Evolutionary conservation across 805 yeast genomes (phyloP).

Genomic region (Candida rishiriensis): DNA sequence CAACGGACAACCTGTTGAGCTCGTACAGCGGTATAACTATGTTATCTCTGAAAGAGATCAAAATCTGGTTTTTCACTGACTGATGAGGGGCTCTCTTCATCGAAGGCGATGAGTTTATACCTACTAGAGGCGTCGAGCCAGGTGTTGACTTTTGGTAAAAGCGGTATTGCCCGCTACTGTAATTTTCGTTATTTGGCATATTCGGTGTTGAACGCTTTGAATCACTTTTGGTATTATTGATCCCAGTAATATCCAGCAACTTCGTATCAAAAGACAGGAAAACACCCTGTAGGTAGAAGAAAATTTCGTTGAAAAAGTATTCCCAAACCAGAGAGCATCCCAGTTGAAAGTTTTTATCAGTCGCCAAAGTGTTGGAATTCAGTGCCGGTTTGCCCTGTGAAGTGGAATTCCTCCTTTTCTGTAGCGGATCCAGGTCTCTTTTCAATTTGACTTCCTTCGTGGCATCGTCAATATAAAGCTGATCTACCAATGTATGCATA

Average conservation of each 20-base stretch:
- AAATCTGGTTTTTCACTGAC: conserved; percentile 36
- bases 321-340: conserved; percentile 51
- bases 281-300: conserved; percentile 56
- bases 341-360: conserved; percentile 23
- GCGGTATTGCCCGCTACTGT: background rate
- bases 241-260: background rate
- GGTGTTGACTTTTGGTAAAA: background rate
- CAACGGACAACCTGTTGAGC: conserved; percentile 29
- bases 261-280: conserved; percentile 55
- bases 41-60: conserved; percentile 47
- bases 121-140: background rate
- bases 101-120: too few relatives aligned
- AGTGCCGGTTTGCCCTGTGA: conserved; percentile 19
- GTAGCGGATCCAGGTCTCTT: conserved; percentile 28
- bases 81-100: background rate
- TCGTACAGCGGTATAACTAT: conserved; percentile 52
- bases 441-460: conserved; percentile 30
- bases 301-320: conserved; percentile 47
- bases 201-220: too few relatives aligned
- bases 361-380: conserved; percentile 1
- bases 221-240: too few relatives aligned
- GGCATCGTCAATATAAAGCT: conserved; percentile 24
- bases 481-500: conserved; percentile 27
- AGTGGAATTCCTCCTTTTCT: conserved; percentile 16
- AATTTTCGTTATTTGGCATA: too few relatives aligned